A percentile compares a stretch with the other conserved stretches of the same genome.
phyloP scores from a whole-genome alignment of 176 grass and related monocot species.

The Phyllostachys edulis region DNA sequence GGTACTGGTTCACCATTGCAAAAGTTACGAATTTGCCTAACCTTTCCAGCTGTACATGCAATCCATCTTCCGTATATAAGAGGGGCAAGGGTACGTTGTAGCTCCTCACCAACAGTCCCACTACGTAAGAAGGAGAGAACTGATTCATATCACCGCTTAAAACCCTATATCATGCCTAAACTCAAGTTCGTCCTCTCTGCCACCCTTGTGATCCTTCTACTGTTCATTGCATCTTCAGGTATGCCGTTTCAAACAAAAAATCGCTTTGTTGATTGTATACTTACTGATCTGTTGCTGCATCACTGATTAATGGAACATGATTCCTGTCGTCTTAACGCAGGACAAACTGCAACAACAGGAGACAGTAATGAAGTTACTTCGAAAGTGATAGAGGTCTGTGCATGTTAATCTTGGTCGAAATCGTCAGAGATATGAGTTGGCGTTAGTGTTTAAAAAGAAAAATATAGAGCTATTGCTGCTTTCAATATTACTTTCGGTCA shows the following conservation, averaged over 20 bases:
- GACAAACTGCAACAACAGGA: background rate
- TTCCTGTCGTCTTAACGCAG: slow-evolving; percentile 4
- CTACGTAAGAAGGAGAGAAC: background rate
- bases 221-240: slow-evolving; percentile 40
- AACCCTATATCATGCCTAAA: slow-evolving; percentile 10
- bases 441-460: background rate
- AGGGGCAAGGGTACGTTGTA: background rate
- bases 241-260: background rate
- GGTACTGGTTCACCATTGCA: background rate
- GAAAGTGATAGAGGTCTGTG: slow-evolving; percentile 27
- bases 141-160: background rate
- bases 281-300: background rate
- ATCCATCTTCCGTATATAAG: slow-evolving; percentile 9
- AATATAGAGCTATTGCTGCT: background rate
- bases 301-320: background rate
- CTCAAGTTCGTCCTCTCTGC: background rate
- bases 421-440: background rate
- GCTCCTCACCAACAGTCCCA: background rate
- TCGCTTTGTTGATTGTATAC: background rate
- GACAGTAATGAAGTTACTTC: background rate
- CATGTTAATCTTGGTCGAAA: background rate
- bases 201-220: slow-evolving; percentile 28
- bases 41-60: slow-evolving; percentile 25
- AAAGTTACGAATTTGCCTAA: background rate
- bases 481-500: background rate